phyloP scores from a whole-genome alignment of 495 filamentous ascomycete species.

The Lentithecium fluviatile region DNA sequence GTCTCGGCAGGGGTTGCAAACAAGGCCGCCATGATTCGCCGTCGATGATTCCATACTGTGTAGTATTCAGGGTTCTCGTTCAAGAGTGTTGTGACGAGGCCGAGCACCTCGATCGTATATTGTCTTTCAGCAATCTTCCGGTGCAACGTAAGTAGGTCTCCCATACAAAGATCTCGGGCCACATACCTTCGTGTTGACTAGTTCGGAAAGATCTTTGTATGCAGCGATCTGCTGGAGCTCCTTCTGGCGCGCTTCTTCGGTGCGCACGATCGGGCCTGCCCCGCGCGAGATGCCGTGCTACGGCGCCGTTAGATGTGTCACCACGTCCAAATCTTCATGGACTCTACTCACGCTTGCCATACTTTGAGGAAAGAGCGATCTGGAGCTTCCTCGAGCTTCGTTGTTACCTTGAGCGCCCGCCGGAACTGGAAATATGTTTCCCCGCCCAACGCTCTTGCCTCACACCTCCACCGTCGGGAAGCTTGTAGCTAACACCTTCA shows the following conservation, averaged over 20 bases:
- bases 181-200: constrained; percentile 60
- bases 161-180: background rate
- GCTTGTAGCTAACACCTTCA: background rate
- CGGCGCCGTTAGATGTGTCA: background rate
- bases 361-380: background rate
- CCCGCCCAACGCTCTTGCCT: background rate
- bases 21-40: constrained; percentile 58
- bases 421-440: constrained; percentile 4
- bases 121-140: constrained; percentile 55
- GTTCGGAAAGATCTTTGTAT: constrained; percentile 69
- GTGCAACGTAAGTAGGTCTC: background rate
- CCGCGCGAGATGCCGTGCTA: constrained; percentile 79
- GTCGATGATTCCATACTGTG: constrained; percentile 95
- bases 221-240: constrained; percentile 75
- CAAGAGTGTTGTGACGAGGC: constrained; percentile 76
- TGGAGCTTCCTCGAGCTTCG: background rate
- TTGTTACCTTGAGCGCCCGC: background rate
- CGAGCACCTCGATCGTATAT: constrained; percentile 65
- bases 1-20: constrained; percentile 33
- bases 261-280: constrained; percentile 56
- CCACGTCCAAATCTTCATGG: background rate
- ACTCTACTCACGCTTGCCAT: constrained; percentile 41
- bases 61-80: constrained; percentile 94
- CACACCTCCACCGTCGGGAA: background rate
- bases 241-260: constrained; percentile 63